Conservation (phyloP, 306 rosid species). For the Quercus robur region DNA sequence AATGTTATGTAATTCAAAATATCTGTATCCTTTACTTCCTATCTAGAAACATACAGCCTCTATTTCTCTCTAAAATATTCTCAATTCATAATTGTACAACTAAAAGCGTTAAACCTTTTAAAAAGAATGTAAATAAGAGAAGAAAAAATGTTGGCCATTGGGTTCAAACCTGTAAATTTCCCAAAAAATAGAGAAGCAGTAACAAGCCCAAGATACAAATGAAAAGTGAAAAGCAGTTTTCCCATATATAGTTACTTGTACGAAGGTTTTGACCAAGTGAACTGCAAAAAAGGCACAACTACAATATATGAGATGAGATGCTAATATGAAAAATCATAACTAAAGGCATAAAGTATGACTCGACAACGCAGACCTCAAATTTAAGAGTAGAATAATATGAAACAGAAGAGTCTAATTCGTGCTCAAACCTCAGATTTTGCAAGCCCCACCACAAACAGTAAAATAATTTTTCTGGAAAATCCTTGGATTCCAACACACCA, state of each 20-base stretch:
- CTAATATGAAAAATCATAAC: neutral
- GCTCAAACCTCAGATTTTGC: neutral
- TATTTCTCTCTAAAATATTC: too few species aligned
- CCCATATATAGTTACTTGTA: conserved; percentile 83
- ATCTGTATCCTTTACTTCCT: too few species aligned
- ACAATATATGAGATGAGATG: conserved; percentile 16
- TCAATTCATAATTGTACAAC: neutral
- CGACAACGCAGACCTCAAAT: neutral
- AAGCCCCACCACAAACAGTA: conserved; percentile 91
- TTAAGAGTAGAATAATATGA: too few species aligned
- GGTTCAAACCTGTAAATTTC: conserved; percentile 84
- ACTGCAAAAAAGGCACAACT: conserved; percentile 43
- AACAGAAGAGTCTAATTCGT: neutral
- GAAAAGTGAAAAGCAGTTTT: conserved; percentile 80
- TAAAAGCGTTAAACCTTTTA: neutral
- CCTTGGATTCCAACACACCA: conserved; percentile 66
- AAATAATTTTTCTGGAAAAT: conserved; percentile 65
- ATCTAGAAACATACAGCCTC: too few species aligned
- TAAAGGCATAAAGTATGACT: neutral
- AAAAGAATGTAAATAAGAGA: too few species aligned
- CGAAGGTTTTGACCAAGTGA: conserved; percentile 81
- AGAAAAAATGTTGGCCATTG: neutral
- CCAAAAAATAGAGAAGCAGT: conserved; percentile 72
- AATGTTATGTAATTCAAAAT: too few species aligned
- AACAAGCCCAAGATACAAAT: conserved; percentile 80